A percentile compares a stretch with the other conserved stretches of the same genome.
Evolutionary conservation across 2,329 filamentous ascomycete species (phyloP).

Genomic region (Sporothrix sp.): DNA sequence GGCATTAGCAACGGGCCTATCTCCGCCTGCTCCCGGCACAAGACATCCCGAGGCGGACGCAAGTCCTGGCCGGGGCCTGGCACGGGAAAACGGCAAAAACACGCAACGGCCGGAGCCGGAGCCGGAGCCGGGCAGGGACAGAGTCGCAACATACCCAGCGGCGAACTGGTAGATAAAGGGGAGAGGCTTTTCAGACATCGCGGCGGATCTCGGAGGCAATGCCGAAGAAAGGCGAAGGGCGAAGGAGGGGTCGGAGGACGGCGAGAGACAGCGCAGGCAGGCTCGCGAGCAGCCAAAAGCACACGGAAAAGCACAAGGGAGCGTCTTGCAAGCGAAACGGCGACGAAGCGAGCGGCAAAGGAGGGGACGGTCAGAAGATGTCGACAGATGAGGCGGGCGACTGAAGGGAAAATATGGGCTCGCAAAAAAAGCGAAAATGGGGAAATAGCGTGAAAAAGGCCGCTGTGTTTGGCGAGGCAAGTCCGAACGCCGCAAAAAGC

Average conservation of each 20-base stretch:
- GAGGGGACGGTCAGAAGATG: conserved; percentile 1
- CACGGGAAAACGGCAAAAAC: not conserved
- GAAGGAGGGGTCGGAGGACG: not conserved
- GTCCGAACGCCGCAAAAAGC: conserved; percentile 3
- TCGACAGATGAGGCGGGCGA: not conserved
- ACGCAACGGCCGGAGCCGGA: not conserved
- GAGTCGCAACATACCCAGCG: conserved; percentile 56
- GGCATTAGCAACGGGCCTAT: conserved; percentile 20
- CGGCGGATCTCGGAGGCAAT: conserved; percentile 23
- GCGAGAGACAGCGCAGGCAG: not conserved
- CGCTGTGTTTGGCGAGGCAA: not conserved
- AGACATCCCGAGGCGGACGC: conserved; percentile 1
- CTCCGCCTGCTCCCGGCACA: not conserved
- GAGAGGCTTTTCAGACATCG: conserved; percentile 65
- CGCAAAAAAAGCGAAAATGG: conserved; percentile 5
- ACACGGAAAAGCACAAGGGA: not conserved
- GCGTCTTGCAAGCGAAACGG: no score
- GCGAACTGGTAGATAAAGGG: conserved; percentile 93
- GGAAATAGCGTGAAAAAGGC: not conserved
- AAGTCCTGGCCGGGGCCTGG: not conserved
- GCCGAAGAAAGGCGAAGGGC: not conserved
- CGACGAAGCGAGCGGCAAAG: not conserved
- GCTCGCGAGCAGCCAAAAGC: not conserved
- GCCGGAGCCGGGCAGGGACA: not conserved
- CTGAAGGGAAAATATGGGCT: not conserved